Evolutionary conservation across 768 basidiomycete genomes (phyloP).

Genomic region (Cantharellus anzutake): DNA sequence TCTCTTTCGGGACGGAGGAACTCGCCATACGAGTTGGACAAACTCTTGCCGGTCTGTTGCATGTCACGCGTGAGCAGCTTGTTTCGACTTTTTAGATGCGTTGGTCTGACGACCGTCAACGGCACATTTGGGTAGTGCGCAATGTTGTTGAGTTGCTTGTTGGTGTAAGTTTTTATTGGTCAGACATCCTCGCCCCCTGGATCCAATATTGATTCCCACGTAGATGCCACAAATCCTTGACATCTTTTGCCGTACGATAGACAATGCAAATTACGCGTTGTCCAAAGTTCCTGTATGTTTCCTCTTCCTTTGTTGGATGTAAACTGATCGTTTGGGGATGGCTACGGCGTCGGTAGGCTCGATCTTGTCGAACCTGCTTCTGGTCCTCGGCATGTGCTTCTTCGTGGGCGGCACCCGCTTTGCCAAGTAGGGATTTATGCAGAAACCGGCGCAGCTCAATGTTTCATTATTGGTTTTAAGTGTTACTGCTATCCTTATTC

Average conservation of each 20-base stretch:
- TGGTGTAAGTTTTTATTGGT: neutral
- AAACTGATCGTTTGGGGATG: neutral
- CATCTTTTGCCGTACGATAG: no score
- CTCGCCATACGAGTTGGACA: neutral
- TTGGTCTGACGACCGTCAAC: no score
- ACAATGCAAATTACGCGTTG: neutral
- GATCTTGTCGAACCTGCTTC: constrained; percentile 50
- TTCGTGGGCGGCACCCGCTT: constrained; percentile 53
- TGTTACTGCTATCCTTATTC: constrained; percentile 59
- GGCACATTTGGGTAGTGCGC: neutral
- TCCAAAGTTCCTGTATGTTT: neutral
- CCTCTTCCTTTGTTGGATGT: neutral
- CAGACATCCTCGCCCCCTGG: neutral
- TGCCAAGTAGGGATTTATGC: constrained; percentile 21
- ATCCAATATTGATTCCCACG: neutral
- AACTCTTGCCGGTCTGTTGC: neutral
- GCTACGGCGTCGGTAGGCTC: constrained; percentile 32
- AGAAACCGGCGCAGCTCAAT: constrained; percentile 55
- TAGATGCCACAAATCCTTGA: neutral
- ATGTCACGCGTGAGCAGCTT: neutral
- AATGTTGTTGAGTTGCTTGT: neutral
- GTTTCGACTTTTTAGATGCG: neutral
- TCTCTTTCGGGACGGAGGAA: neutral
- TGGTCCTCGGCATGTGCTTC: constrained; percentile 85
- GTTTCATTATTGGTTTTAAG: constrained; percentile 59